phyloP scores from a whole-genome alignment of 2,329 filamentous ascomycete species.

The Arthrobotrys pseudoclavata region DNA sequence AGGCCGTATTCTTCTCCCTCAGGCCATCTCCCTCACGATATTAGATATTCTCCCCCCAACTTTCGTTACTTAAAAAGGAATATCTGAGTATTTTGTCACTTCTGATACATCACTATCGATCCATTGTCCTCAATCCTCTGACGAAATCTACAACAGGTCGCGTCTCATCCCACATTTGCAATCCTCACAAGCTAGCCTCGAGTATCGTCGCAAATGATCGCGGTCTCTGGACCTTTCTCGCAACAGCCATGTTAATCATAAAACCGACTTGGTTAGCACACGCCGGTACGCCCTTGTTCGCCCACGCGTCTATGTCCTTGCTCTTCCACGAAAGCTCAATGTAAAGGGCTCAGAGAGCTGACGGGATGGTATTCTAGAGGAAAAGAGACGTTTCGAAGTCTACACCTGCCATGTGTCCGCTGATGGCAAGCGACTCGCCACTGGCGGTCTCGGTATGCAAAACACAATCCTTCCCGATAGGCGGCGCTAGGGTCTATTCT shows the following conservation, averaged over 20 bases:
- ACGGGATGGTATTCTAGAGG: constrained; percentile 71
- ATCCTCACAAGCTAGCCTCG: constrained; percentile 8
- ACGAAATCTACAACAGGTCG: constrained; percentile 29
- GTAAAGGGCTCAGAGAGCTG: constrained; percentile 61
- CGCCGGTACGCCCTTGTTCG: constrained; percentile 73
- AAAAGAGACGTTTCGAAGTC: constrained; percentile 98
- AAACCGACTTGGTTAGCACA: constrained; percentile 97
- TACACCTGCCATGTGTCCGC: constrained; percentile 98
- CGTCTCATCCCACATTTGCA: constrained; percentile 23
- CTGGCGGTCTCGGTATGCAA: constrained; percentile 85
- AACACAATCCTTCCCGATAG: constrained; percentile 13
- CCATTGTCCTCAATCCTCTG: constrained; percentile 1
- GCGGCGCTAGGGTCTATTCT: constrained; percentile 4
- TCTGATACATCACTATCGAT: neutral
- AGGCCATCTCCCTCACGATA: neutral
- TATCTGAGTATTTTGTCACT: neutral
- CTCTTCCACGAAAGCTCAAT: constrained; percentile 59
- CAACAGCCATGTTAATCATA: constrained; percentile 79
- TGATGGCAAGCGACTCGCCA: constrained; percentile 90
- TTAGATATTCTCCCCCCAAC: neutral
- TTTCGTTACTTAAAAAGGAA: neutral
- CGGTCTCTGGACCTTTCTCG: constrained; percentile 20
- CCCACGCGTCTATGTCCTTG: constrained; percentile 31
- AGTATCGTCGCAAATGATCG: constrained; percentile 52
- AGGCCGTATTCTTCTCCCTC: neutral